phyloP scores from a whole-genome alignment of 805 yeast genomes.

The Candida caryicola region DNA sequence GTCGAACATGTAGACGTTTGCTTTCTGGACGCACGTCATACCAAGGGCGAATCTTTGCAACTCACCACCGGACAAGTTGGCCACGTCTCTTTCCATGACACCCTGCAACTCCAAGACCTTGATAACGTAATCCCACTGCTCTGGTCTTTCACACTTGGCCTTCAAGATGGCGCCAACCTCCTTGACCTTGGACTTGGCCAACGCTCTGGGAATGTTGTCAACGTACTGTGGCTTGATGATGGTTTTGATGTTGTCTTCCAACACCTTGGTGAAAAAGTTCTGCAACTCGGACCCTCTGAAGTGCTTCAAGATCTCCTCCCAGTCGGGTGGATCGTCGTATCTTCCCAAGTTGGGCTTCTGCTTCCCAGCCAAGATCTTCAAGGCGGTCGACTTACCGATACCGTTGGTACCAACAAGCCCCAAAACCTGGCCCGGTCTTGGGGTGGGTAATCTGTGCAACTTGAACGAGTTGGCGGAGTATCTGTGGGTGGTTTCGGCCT shows the following conservation, averaged over 20 bases:
- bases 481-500: conserved; percentile 89
- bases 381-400: conserved; percentile 97
- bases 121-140: conserved; percentile 61
- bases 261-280: conserved; percentile 88
- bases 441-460: conserved; percentile 94
- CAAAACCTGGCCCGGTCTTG: conserved; percentile 97
- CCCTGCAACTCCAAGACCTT: conserved; percentile 70
- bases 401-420: conserved; percentile 99
- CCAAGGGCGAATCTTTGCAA: conserved; percentile 97
- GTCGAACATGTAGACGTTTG: conserved; percentile 98
- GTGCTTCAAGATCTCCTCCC: conserved; percentile 88
- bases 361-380: conserved; percentile 94
- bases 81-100: conserved; percentile 83
- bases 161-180: conserved; percentile 83
- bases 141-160: conserved; percentile 71
- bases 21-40: conserved; percentile 92
- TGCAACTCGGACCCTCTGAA: conserved; percentile 98
- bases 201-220: conserved; percentile 94
- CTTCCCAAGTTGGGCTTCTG: conserved; percentile 95
- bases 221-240: conserved; percentile 98
- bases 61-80: conserved; percentile 95
- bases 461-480: conserved; percentile 97
- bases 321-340: conserved; percentile 94
- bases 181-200: conserved; percentile 78
- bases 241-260: conserved; percentile 94